Percentiles rank a stretch among this genome's conserved stretches.
Conservation (phyloP, 2,329 filamentous ascomycete species). For the Ascochyta lentis region DNA sequence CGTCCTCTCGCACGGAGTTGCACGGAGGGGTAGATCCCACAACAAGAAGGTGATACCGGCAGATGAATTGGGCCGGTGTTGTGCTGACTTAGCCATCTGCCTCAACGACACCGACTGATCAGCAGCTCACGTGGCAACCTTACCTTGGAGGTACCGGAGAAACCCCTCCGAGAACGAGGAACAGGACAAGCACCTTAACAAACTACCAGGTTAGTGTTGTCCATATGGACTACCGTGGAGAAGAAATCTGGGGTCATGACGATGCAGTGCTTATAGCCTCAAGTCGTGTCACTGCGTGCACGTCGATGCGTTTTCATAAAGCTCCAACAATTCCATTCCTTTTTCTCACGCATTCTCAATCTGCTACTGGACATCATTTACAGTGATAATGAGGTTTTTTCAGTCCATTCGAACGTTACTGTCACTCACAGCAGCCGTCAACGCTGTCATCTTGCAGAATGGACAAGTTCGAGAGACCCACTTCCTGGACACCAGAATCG, state of each 20-base stretch:
- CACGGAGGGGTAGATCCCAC: slow-evolving; percentile 27
- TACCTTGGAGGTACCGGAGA: slow-evolving; percentile 1
- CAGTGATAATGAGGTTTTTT: slow-evolving; percentile 20
- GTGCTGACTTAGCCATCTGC: slow-evolving; percentile 22
- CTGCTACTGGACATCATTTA: neutral
- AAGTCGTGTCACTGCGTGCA: neutral
- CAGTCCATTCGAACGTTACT: slow-evolving; percentile 13
- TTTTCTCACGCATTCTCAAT: neutral
- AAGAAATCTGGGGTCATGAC: neutral
- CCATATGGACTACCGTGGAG: neutral
- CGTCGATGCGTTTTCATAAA: neutral
- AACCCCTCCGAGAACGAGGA: slow-evolving; percentile 5
- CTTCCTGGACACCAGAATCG: slow-evolving; percentile 48
- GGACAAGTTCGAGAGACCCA: slow-evolving; percentile 49
- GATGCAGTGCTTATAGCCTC: neutral
- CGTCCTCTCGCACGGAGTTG: slow-evolving; percentile 28
- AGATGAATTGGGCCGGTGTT: slow-evolving; percentile 18
- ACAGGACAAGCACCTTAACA: neutral
- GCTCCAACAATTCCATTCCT: neutral
- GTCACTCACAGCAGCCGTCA: slow-evolving; percentile 28
- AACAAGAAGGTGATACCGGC: slow-evolving; percentile 42
- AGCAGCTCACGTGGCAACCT: neutral
- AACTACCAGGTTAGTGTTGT: neutral
- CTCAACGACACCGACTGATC: neutral
- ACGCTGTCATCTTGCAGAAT: slow-evolving; percentile 53